A percentile compares a stretch with the other conserved stretches of the same genome.
These are phyloP conservation scores for Pharus latifolius DNA, from an alignment of 176 grass and related monocot genomes.

Conservation along the genomic window DNA sequence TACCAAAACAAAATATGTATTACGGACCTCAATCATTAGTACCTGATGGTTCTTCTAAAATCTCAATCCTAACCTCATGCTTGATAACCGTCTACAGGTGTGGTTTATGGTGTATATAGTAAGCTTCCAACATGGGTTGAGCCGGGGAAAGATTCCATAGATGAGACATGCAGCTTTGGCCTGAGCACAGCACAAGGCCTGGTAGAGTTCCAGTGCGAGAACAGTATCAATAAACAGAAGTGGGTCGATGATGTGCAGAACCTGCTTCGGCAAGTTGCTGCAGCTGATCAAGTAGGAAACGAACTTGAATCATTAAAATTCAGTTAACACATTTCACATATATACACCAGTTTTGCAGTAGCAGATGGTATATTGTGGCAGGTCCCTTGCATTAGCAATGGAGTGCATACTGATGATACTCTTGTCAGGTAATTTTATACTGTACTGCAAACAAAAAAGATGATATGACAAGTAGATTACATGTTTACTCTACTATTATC, in stretches of 20 bases:
- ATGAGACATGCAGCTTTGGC: conserved; percentile 55
- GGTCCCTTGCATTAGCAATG: neutral
- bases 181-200: conserved; percentile 79
- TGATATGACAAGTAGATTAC: neutral
- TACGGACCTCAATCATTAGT: neutral
- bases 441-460: conserved; percentile 6
- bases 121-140: conserved; percentile 76
- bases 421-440: neutral
- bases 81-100: conserved; percentile 35
- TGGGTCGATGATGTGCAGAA: conserved; percentile 90
- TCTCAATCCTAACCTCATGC: neutral
- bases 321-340: conserved; percentile 5
- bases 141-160: conserved; percentile 23
- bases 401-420: neutral
- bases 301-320: conserved; percentile 39
- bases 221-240: conserved; percentile 46
- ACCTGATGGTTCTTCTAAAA: neutral
- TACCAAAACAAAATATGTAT: neutral
- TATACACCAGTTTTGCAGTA: neutral
- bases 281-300: conserved; percentile 26
- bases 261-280: conserved; percentile 57
- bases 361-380: neutral
- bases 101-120: conserved; percentile 72
- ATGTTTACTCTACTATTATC: neutral
- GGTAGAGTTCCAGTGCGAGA: conserved; percentile 75